Evolutionary conservation across 306 rosid species (phyloP), one percentile per base, ranked within the genome.

Genomic region (Luffa aegyptiaca): DNA sequence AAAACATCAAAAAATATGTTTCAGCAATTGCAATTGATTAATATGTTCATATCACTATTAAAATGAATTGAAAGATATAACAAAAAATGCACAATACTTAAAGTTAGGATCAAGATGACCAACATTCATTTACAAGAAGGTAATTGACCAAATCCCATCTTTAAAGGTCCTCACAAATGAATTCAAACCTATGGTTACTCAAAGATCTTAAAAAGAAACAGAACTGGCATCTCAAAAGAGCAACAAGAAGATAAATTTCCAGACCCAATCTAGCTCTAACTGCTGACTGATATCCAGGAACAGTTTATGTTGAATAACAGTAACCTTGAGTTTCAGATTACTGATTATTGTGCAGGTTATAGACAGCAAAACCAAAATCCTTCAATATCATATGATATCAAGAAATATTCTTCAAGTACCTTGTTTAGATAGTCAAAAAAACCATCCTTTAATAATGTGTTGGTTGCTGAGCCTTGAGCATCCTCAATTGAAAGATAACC

Each of bases 341-440:
- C 45, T 51, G 16, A 49, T 74, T 73, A 49, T 73, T 4, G 10
- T 2, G 17, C 26, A 74, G 12, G 45, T 12, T 13, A 49, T 48
- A 73, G 31, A 33, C n/a, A 33, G 51, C 16, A 33, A 72, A 46
- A 48, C 77, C 58, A 72, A 49, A 31, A 51, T 74, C 62, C 78
- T 74, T 33, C 44, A 33, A 51, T 74, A 49, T 51, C 78, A 16
- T 17, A 74, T 14, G 11, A 51, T 51, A 72, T 44, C 71, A 56
- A 61, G 56, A 56, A 58, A 58, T 74, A 81, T 81, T 83, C 82
- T 81, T 51, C 79, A 71, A 39, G 61, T 82, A 96, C 99, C 99
- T 90, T 88, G 84, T 90, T 88, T 85, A 96, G 65, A 86, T 84
- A 96, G 74, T 91, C 89, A 83, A 96, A 84, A 85, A 96, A 96